Evolutionary conservation across 495 filamentous ascomycete species (phyloP), one percentile per base, ranked within the genome.

Genomic region (Lentithecium fluviatile): DNA sequence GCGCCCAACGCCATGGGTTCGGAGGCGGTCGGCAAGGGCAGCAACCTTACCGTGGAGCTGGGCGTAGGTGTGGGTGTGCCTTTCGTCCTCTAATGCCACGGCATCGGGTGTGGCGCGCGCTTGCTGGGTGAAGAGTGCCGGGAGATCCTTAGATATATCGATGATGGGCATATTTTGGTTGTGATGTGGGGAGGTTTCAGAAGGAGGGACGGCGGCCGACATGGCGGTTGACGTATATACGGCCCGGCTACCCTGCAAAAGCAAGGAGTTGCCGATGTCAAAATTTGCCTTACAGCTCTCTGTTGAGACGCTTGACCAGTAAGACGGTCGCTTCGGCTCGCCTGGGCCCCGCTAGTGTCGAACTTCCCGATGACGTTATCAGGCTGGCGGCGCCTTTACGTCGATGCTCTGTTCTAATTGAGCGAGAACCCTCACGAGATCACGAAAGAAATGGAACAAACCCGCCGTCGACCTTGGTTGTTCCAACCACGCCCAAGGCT

Each of bases 111-210:
- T 85, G 21, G 76, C 75, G 29, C 73, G 71, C 25, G 78, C 83
- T 73, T 88, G 85, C 49, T 78, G 67, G 23, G 67, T 66, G 66
- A 87, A 85, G 38, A 87, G 78, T 20, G 84, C 78, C 3, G 82
- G 78, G 20, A 88, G 74, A 60, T 88, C 84, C 70, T 85, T 83
- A 52, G 64, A 78, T 58, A 69, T 83, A 67, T 88, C 84, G 60
- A 88, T 78, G 61, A 84, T 58, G 42, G 82, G 54, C 78, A 83
- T 85, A 15, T 23, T 62, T 62, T 40, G 52, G n/a, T 36, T 11
- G 17, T 23, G 3, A 29, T 15, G 40, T 21, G 52, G 43, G 40
- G 40, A 52, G 6, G 49, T 8, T 52, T 32, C 17, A n/a, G 29
- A 34, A 17, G 23, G 49, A 49, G 45, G 5, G 45, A 32, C 29